Conservation (phyloP, 2,329 filamentous ascomycete genomes). For the Colletotrichum horii region DNA sequence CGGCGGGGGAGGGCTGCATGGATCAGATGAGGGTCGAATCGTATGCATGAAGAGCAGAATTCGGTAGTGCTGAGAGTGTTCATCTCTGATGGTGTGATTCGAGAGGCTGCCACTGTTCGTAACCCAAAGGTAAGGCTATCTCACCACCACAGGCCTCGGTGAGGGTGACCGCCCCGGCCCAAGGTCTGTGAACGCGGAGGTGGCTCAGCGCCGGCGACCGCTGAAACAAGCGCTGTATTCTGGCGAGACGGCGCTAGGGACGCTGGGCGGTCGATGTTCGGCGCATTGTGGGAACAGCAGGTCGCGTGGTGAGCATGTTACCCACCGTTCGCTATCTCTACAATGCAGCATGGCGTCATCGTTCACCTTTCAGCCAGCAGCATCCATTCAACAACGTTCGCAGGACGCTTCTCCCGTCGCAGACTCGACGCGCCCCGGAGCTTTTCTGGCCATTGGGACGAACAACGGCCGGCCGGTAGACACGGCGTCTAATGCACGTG, state of each 20-base stretch:
- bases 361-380: neutral
- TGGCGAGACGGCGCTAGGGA: neutral
- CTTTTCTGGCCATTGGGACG: neutral
- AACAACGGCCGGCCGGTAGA: neutral
- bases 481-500: neutral
- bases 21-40: neutral
- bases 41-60: neutral
- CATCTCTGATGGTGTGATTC: neutral
- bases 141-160: neutral
- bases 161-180: neutral
- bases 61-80: neutral
- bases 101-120: neutral
- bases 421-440: neutral
- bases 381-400: neutral
- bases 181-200: neutral
- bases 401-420: neutral
- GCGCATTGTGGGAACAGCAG: neutral
- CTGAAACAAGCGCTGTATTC: constrained; percentile 12
- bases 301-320: neutral
- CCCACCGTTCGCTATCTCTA: neutral
- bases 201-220: neutral
- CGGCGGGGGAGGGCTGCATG: neutral
- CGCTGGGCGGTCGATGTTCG: neutral
- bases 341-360: constrained; percentile 18
- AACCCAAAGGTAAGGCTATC: neutral